Percentiles rank a stretch among this genome's conserved stretches.
Evolutionary conservation across 78 protist species (phyloP).

Genomic region (Acrasis kona): DNA sequence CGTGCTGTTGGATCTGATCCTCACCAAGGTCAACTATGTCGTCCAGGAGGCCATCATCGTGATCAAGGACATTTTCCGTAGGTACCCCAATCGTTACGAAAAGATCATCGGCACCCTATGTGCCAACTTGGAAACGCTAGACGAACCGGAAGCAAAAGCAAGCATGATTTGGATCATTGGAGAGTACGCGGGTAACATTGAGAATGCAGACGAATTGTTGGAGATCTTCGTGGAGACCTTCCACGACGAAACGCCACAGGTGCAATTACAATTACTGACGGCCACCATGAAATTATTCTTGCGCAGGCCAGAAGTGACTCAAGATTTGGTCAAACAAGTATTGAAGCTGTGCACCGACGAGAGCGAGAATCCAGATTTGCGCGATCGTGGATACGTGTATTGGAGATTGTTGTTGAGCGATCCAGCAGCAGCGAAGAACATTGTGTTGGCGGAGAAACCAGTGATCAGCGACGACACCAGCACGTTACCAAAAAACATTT

Average conservation of each 20-base stretch:
- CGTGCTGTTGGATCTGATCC: slow-evolving; percentile 85
- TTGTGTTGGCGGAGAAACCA: slow-evolving; percentile 85
- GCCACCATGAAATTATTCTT: slow-evolving; percentile 96
- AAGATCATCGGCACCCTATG: slow-evolving; percentile 89
- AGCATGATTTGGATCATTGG: slow-evolving; percentile 99
- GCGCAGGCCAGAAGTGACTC: slow-evolving; percentile 68
- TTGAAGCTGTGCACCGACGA: slow-evolving; percentile 83
- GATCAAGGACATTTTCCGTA: slow-evolving; percentile 95
- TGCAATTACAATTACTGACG: slow-evolving; percentile 95
- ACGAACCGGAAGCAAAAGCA: slow-evolving; percentile 98
- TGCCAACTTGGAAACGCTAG: slow-evolving; percentile 95
- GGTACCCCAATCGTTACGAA: slow-evolving; percentile 93
- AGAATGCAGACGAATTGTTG: slow-evolving; percentile 92
- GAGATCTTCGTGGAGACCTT: slow-evolving; percentile 77
- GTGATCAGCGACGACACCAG: slow-evolving; percentile 59
- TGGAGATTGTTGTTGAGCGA: slow-evolving; percentile 96
- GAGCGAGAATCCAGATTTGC: slow-evolving; percentile 94
- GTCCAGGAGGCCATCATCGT: slow-evolving; percentile 99
- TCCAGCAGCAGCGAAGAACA: slow-evolving; percentile 90
- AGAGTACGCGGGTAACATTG: slow-evolving; percentile 97
- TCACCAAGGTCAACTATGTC: slow-evolving; percentile 93
- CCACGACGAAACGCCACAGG: slow-evolving; percentile 73
- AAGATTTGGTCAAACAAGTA: slow-evolving; percentile 80
- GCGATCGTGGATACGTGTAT: slow-evolving; percentile 98
- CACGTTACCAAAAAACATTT: slow-evolving; percentile 14